These are phyloP conservation scores for Gigaspora rosea DNA, from an alignment of 192 early-diverging fungal genomes.

Conservation along the genomic window DNA sequence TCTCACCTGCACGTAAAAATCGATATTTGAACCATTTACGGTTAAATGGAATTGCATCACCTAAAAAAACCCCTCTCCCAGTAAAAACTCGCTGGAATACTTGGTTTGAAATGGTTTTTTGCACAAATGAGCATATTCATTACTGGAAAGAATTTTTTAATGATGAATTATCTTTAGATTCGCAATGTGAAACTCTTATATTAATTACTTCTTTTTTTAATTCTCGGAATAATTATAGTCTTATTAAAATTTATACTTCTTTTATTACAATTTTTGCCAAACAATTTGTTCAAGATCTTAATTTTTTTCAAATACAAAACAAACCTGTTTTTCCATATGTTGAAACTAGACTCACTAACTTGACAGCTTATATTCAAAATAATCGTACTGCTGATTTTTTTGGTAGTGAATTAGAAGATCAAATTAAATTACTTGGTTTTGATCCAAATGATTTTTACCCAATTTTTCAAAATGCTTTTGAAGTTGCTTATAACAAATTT, in stretches of 20 bases:
- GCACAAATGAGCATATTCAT: conserved; percentile 2
- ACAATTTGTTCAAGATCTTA: neutral
- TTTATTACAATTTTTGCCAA: neutral
- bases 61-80: neutral
- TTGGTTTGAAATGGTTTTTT: conserved; percentile 23
- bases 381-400: too few relatives aligned
- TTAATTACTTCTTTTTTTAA: conserved; percentile 9
- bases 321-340: conserved; percentile 9
- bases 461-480: too few relatives aligned
- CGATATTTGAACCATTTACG: too few relatives aligned
- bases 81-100: conserved; percentile 1
- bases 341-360: neutral
- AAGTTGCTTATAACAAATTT: too few relatives aligned
- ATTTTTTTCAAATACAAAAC: conserved; percentile 16
- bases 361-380: too few relatives aligned
- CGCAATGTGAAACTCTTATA: neutral
- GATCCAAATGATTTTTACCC: too few relatives aligned
- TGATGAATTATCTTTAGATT: neutral
- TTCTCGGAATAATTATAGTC: neutral
- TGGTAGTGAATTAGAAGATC: too few relatives aligned
- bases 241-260: conserved; percentile 3
- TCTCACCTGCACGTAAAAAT: too few relatives aligned
- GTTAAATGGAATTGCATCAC: conserved; percentile 9
- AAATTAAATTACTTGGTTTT: too few relatives aligned
- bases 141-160: conserved; percentile 22